These are phyloP conservation scores for Pyrenochaeta sp. DNA, from an alignment of 2,329 filamentous ascomycete species.

Conservation along the genomic window DNA sequence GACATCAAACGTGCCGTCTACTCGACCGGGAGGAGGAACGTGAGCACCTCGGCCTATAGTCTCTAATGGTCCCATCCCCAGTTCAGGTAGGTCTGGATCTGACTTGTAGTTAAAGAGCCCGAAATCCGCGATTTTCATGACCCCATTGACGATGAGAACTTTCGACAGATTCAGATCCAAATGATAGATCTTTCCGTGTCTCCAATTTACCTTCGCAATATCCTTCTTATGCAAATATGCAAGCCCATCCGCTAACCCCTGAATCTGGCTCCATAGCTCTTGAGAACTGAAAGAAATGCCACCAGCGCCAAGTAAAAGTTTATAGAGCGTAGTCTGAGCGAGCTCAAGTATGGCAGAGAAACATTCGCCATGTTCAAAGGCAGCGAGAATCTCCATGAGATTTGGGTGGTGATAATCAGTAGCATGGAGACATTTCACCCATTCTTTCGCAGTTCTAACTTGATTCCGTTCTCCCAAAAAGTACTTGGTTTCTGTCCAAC, in stretches of 20 bases:
- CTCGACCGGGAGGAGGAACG: background rate
- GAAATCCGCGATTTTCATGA: background rate
- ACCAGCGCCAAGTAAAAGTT: background rate
- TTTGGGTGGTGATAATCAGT: background rate
- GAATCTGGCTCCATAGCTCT: background rate
- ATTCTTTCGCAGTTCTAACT: background rate
- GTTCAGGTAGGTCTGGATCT: background rate
- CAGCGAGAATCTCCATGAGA: constrained; percentile 3
- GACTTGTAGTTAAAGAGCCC: background rate
- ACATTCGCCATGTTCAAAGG: background rate
- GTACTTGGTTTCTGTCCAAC: too few species aligned
- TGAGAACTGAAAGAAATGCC: background rate
- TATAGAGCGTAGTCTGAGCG: background rate
- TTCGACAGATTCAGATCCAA: background rate
- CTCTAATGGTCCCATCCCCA: background rate
- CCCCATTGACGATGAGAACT: background rate
- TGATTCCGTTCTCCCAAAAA: too few species aligned
- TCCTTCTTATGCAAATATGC: background rate
- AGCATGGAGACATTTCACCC: constrained; percentile 1
- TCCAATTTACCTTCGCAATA: background rate
- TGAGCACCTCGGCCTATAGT: background rate
- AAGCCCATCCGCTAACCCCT: background rate
- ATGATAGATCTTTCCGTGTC: background rate
- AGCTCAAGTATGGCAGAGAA: constrained; percentile 1
- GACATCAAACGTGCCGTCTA: background rate